These are phyloP conservation scores for Fusarium sublunatum DNA, from an alignment of 2,329 filamentous ascomycete species.

Conservation along the genomic window DNA sequence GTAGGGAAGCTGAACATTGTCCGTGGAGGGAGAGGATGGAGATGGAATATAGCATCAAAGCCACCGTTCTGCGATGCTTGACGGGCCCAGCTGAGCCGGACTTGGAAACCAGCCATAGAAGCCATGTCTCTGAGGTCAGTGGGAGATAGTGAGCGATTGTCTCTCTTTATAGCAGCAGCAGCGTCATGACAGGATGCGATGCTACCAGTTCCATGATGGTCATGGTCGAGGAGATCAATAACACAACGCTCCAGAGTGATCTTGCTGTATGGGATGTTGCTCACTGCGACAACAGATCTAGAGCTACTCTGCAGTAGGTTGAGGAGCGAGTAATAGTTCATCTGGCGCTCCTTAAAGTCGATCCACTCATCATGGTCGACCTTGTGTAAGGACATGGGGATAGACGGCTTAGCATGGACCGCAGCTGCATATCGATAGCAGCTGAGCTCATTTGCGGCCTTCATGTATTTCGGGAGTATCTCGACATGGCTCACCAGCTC, in stretches of 20 bases:
- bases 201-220: neutral
- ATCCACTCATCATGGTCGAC: slow-evolving; percentile 33
- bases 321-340: neutral
- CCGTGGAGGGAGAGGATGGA: slow-evolving; percentile 46
- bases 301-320: too few species aligned
- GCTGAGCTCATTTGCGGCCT: slow-evolving; percentile 47
- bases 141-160: slow-evolving; percentile 17
- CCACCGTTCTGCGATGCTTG: slow-evolving; percentile 47
- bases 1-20: slow-evolving; percentile 41
- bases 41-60: slow-evolving; percentile 48
- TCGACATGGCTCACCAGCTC: slow-evolving; percentile 44
- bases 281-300: slow-evolving; percentile 30
- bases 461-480: slow-evolving; percentile 47
- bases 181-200: neutral
- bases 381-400: slow-evolving; percentile 6
- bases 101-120: slow-evolving; percentile 56
- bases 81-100: slow-evolving; percentile 59
- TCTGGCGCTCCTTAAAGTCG: slow-evolving; percentile 26
- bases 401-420: slow-evolving; percentile 24
- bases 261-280: slow-evolving; percentile 47
- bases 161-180: slow-evolving; percentile 13
- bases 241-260: slow-evolving; percentile 46
- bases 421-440: slow-evolving; percentile 47
- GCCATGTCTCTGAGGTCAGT: slow-evolving; percentile 38
- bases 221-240: slow-evolving; percentile 17